A percentile compares a stretch with the other conserved stretches of the same genome.
Evolutionary conservation across 805 yeast species (phyloP).

Genomic region (Kuraishia borneana): DNA sequence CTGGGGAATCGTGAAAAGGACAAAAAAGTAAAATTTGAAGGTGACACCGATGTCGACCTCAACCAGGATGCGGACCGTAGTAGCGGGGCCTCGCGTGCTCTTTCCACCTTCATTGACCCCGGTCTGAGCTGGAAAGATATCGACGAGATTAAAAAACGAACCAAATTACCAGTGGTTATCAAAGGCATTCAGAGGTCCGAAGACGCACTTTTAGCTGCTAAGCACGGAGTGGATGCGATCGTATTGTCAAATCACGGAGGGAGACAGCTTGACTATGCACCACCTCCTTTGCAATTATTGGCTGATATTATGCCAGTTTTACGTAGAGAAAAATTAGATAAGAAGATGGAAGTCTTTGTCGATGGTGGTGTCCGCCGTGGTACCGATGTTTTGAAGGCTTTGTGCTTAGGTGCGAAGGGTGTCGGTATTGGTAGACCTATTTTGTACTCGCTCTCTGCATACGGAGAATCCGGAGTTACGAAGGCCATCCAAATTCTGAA

Average conservation of each 20-base stretch:
- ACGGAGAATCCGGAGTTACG: conserved; percentile 55
- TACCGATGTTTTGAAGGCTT: conserved; percentile 53
- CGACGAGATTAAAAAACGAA: conserved; percentile 38
- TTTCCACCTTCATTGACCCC: conserved; percentile 77
- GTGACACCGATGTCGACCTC: conserved; percentile 32
- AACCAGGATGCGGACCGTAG: conserved; percentile 43
- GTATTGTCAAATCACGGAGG: conserved; percentile 88
- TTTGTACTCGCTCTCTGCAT: conserved; percentile 49
- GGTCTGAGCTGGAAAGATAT: conserved; percentile 56
- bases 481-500: conserved; percentile 50
- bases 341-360: conserved; percentile 44
- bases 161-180: conserved; percentile 56
- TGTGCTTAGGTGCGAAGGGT: conserved; percentile 61
- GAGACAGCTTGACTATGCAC: conserved; percentile 71
- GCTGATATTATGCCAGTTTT: conserved; percentile 56
- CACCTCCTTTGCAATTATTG: conserved; percentile 67
- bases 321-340: conserved; percentile 31
- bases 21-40: conserved; percentile 53
- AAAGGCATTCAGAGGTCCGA: conserved; percentile 83
- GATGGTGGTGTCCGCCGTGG: conserved; percentile 69
- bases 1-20: conserved; percentile 88
- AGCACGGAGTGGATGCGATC: conserved; percentile 66
- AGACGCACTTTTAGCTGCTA: conserved; percentile 65
- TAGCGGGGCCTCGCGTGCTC: conserved; percentile 81
- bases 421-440: conserved; percentile 65